phyloP scores from a whole-genome alignment of 1,284 basidiomycete species.

The Papiliotrema flavescens region DNA sequence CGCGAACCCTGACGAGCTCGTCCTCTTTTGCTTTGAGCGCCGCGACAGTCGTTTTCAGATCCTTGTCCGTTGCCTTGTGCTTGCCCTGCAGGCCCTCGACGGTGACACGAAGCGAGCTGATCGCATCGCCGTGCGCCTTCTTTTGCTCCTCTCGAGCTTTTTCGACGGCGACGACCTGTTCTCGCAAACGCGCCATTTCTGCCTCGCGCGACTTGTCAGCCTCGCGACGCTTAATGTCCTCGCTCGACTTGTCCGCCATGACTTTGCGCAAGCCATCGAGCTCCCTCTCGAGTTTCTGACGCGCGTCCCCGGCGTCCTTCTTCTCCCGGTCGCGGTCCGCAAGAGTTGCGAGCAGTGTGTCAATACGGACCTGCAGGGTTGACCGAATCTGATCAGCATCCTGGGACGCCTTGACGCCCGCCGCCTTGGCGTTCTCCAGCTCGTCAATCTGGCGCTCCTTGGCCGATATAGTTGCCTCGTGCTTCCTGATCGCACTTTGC shows the following conservation, averaged over 20 bases:
- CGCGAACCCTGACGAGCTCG: constrained; percentile 55
- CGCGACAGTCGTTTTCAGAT: constrained; percentile 58
- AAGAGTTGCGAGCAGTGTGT: constrained; percentile 65
- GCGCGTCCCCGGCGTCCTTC: constrained; percentile 55
- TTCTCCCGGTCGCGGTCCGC: constrained; percentile 62
- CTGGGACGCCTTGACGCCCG: constrained; percentile 46
- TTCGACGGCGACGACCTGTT: constrained; percentile 54
- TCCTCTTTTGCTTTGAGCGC: constrained; percentile 55
- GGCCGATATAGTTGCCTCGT: constrained; percentile 70
- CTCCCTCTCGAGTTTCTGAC: constrained; percentile 69
- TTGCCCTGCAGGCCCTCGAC: constrained; percentile 51
- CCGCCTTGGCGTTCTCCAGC: constrained; percentile 60
- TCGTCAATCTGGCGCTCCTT: constrained; percentile 70
- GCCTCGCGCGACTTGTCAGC: constrained; percentile 82
- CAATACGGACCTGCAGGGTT: constrained; percentile 65
- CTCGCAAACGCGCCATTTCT: constrained; percentile 72
- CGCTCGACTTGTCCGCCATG: constrained; percentile 79
- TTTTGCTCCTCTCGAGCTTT: constrained; percentile 35
- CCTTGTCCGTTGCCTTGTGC: constrained; percentile 52
- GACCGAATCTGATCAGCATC: constrained; percentile 49
- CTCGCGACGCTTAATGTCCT: constrained; percentile 78
- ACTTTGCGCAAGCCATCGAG: constrained; percentile 78
- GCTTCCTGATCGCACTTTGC: constrained; percentile 29
- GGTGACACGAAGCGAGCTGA: constrained; percentile 47
- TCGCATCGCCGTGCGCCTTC: constrained; percentile 33